phyloP scores from a whole-genome alignment of 208 protist genomes.

The Blastocrithidia nonstop region DNA sequence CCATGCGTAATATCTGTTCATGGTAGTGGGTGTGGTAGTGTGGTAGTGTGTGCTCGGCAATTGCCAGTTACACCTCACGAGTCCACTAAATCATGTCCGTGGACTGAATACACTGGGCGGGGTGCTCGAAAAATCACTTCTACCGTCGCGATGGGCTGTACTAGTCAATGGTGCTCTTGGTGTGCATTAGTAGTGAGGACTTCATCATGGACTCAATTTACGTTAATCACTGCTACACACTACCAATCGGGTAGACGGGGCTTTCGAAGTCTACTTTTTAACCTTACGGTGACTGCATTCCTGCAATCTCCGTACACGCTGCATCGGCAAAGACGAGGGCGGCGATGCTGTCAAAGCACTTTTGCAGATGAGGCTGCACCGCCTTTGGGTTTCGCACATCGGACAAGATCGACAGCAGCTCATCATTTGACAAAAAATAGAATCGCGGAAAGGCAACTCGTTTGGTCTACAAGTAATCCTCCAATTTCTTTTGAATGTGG shows the following conservation, averaged over 20 bases:
- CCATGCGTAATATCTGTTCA: conserved; percentile 75
- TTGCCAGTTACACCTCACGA: conserved; percentile 76
- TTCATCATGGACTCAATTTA: conserved; percentile 90
- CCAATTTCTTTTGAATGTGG: conserved; percentile 90
- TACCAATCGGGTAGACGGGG: conserved; percentile 75
- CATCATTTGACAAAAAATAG: conserved; percentile 97
- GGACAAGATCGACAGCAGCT: conserved; percentile 95
- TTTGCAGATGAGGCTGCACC: conserved; percentile 92
- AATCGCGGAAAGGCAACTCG: conserved; percentile 92
- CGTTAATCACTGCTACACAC: conserved; percentile 91
- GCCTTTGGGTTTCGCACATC: conserved; percentile 91
- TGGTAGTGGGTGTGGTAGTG: conserved; percentile 73
- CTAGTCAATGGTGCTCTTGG: conserved; percentile 62
- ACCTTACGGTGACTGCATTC: conserved; percentile 84
- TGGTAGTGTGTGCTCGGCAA: conserved; percentile 23
- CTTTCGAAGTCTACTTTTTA: conserved; percentile 84
- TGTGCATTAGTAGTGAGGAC: conserved; percentile 74
- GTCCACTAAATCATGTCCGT: conserved; percentile 92
- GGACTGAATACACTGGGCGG: conserved; percentile 88
- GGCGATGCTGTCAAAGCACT: conserved; percentile 94
- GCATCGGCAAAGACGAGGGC: conserved; percentile 68
- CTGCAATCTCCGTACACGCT: conserved; percentile 64
- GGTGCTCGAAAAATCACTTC: conserved; percentile 89
- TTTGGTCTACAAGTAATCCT: conserved; percentile 95
- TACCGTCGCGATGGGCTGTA: conserved; percentile 47